Base-by-base conservation (phyloP, 805 yeast species). In the Metschnikowia matae region DNA sequence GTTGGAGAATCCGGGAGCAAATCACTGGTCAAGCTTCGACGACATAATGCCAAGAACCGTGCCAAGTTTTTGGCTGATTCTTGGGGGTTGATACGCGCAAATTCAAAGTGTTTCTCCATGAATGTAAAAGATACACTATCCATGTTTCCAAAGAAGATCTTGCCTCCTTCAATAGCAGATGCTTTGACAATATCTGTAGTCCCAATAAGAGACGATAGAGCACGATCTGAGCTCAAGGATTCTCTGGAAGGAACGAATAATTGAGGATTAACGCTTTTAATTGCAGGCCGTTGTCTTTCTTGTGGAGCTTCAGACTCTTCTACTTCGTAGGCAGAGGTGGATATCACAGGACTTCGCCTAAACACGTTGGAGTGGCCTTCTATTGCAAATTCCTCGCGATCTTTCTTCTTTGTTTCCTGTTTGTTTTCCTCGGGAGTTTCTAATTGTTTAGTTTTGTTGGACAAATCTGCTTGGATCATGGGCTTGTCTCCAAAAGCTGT, bases 291-390 rank as follows among this genome's bases (percentile, higher is more conserved):
- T 54, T 13, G 20, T n/a, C 13, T 26, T 10, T 26, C 21, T n/a
- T 26, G 32, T 17, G 32, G 33, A 26, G n/a, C 18, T 8, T 20
- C n/a, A 4, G 38, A 21, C 31, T 32, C 69, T 43, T 71, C 77
- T 0, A 65, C 71, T 52, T 73, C 78, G 44, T 67, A 56, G 0
- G 54, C 65, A 2, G 67, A 63, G 2, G 76, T 72, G 35, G 61
- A 53, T 33, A 54, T 50, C 15, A 53, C 42, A 1, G 76, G 74
- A 21, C 55, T 53, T 40, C 73, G 46, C 18, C 48, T 48, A 48
- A 37, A 52, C 15, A 38, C 15, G n/a, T 45, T 23, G n/a, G 46
- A 35, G 17, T n/a, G 37, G 31, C 38, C 31, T 5, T 32, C 38
- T 8, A 42, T 21, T 32, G 45, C 45, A n/a, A 33, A 42, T 20